Evolutionary conservation across 768 basidiomycete species (phyloP), one percentile per base, ranked within the genome.

Genomic region (Russula compacta): DNA sequence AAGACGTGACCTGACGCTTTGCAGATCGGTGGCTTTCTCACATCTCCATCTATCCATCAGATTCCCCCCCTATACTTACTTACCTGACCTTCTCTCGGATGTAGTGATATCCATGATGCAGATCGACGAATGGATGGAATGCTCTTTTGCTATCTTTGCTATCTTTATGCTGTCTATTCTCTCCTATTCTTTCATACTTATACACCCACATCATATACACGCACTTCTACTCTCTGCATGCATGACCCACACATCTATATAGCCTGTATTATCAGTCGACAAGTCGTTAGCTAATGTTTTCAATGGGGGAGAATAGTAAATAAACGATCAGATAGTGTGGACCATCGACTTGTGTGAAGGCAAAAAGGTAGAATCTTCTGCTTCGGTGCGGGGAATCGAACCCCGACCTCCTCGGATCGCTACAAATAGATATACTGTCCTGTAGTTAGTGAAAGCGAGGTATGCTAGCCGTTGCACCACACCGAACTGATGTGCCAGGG

Each of bases 401-500:
- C 72, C 73, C 74, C 73, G 73, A 75, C 71, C 74, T 74, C 67
- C 74, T 73, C 73, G 73, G 74, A 46, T 56, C 54, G 43, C 12
- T 54, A 32, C 14, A 12, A 40, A 29, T 21, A 11, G 7, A 59
- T 29, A 29, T 29, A 29, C 24, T 29, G 1, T 29, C 2, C 24
- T 29, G 24, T 29, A 29, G 24, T 29, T 19, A 14, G 14, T 58
- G 61, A 62, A 62, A 57, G 61, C 49, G 49, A 53, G 61, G 39
- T 43, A 62, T 62, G 61, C 51, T 62, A 62, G 55, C 60, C 60
- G 55, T 62, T 62, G 50, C 56, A 58, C 56, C 61, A 62, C 50
- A 58, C 46, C 46, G 47, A 48, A 61, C 43, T 42, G 14, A 51
- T 2, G n/a, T n/a, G n/a, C n/a, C n/a, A n/a, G n/a, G n/a, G n/a